Conservation (phyloP, 768 basidiomycete species). For the Epithele typhae region DNA sequence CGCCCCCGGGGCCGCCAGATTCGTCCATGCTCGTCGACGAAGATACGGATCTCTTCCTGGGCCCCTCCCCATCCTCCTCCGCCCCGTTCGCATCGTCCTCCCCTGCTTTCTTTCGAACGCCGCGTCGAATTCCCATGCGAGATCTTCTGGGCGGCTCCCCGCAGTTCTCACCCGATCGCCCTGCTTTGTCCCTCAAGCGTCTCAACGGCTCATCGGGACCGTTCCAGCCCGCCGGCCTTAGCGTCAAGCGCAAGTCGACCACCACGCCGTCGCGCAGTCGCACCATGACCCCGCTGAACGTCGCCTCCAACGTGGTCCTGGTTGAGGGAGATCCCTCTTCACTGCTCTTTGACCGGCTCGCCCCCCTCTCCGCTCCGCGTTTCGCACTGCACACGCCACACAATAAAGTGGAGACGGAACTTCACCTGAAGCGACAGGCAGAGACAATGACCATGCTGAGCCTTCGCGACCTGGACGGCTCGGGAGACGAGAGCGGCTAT, state of each 20-base stretch:
- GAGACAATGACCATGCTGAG: conserved; percentile 61
- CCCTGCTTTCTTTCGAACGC: conserved; percentile 53
- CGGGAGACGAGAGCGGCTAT: conserved; percentile 42
- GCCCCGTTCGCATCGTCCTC: conserved; percentile 37
- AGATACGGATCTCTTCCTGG: conserved; percentile 49
- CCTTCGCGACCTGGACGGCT: conserved; percentile 50
- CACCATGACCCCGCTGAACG: conserved; percentile 34
- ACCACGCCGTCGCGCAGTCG: conserved; percentile 53
- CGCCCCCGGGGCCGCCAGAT: conserved; percentile 9
- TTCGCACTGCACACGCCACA: conserved; percentile 47
- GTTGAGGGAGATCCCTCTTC: conserved; percentile 14
- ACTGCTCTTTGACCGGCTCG: conserved; percentile 45
- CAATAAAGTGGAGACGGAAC: conserved; percentile 52
- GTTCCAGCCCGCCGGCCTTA: conserved; percentile 20
- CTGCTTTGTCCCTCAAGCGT: conserved; percentile 35
- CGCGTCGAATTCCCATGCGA: conserved; percentile 60
- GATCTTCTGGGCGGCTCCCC: conserved; percentile 32
- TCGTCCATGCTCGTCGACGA: conserved; percentile 48
- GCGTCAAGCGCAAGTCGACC: conserved; percentile 65
- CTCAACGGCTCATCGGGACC: conserved; percentile 22
- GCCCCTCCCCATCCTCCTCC: conserved; percentile 37
- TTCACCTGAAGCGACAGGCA: conserved; percentile 45
- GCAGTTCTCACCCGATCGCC: conserved; percentile 28
- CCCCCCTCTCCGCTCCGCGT: conserved; percentile 49
- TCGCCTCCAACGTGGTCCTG: conserved; percentile 24